phyloP scores from a whole-genome alignment of 129 eudicot genomes.

The Arctium lappa region DNA sequence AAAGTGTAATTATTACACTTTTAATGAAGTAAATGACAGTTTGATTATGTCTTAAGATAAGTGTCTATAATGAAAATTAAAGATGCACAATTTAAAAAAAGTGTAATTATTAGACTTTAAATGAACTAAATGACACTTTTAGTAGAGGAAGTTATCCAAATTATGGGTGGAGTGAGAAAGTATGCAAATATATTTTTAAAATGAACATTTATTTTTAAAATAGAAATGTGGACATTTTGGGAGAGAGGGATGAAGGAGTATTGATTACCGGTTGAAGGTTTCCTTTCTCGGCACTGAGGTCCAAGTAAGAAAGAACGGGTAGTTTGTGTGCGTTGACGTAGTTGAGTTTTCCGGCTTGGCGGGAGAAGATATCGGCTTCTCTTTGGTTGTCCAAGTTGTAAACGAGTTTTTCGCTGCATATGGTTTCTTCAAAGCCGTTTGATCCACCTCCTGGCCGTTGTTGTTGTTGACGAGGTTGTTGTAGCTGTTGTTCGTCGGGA shows the following conservation, averaged over 20 bases:
- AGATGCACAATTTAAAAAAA: too few relatives aligned
- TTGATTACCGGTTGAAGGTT: constrained; percentile 24
- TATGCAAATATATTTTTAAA: too few relatives aligned
- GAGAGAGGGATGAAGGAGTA: neutral
- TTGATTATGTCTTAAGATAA: too few relatives aligned
- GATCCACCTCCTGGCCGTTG: neutral
- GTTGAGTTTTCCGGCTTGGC: constrained; percentile 53
- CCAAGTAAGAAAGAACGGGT: constrained; percentile 54
- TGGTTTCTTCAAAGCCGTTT: constrained; percentile 52
- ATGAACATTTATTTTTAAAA: too few relatives aligned
- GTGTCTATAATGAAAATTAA: too few relatives aligned
- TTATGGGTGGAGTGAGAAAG: too few relatives aligned
- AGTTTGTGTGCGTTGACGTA: constrained; percentile 41
- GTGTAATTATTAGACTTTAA: too few relatives aligned
- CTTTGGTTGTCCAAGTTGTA: constrained; percentile 45
- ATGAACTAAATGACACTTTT: too few relatives aligned
- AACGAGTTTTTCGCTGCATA: constrained; percentile 45
- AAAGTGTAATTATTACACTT: too few relatives aligned
- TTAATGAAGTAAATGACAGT: too few relatives aligned
- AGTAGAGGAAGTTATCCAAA: too few relatives aligned
- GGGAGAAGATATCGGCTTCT: constrained; percentile 47
- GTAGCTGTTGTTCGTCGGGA: constrained; percentile 41
- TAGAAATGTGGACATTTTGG: too few relatives aligned
- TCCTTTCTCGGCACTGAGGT: constrained; percentile 69
- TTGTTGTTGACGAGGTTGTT: neutral